Conservation (phyloP, 1,139 yeast genomes). For the Yamadazyma trypodendri region DNA sequence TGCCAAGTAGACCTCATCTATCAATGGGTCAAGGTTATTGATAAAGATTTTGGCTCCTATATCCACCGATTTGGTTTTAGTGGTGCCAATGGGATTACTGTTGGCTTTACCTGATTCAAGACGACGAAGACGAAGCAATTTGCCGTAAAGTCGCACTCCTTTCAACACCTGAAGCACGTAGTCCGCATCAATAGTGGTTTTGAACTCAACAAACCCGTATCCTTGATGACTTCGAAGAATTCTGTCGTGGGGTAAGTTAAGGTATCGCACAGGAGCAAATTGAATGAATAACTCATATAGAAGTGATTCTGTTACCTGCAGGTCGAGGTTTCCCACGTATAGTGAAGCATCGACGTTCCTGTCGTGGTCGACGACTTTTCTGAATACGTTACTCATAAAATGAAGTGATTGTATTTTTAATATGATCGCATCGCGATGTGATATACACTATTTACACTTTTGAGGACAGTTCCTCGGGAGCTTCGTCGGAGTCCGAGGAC, state of each 20-base stretch:
- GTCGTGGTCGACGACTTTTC: constrained; percentile 39
- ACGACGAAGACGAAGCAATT: constrained; percentile 50
- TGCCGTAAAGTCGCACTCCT: constrained; percentile 65
- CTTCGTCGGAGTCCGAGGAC: constrained; percentile 7
- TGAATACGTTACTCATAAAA: constrained; percentile 34
- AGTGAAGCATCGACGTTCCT: constrained; percentile 67
- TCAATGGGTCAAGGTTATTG: constrained; percentile 68
- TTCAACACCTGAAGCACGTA: constrained; percentile 64
- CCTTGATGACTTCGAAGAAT: constrained; percentile 75
- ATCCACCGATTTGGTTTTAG: constrained; percentile 24
- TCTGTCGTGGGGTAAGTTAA: constrained; percentile 80
- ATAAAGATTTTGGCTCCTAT: constrained; percentile 78
- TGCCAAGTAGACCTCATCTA: constrained; percentile 57
- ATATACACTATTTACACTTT: constrained; percentile 9
- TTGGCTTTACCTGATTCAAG: constrained; percentile 10
- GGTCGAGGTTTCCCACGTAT: constrained; percentile 83
- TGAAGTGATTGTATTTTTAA: background rate
- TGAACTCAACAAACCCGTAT: constrained; percentile 82
- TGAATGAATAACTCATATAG: constrained; percentile 84
- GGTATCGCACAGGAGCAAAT: constrained; percentile 71
- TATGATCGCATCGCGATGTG: constrained; percentile 1
- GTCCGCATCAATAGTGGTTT: constrained; percentile 59
- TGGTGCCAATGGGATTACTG: constrained; percentile 1
- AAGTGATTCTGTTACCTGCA: constrained; percentile 62
- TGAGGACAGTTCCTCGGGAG: constrained; percentile 19